Evolutionary conservation across 2,329 filamentous ascomycete genomes (phyloP).

Genomic region (Colletotrichum cordylinicola): DNA sequence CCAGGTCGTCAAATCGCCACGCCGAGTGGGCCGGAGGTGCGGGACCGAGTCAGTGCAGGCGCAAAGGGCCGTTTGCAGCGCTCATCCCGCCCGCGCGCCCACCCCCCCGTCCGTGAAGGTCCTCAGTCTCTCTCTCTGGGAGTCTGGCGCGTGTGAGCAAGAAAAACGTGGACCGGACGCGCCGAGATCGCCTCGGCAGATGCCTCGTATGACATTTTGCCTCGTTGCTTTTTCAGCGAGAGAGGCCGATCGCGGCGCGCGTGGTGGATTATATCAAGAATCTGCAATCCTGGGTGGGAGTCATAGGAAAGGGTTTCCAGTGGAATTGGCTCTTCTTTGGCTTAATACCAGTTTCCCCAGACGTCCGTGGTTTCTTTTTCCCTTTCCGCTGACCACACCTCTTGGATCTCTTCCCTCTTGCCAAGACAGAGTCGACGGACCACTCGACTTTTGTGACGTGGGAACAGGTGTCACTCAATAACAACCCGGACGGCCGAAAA

Average conservation of each 20-base stretch:
- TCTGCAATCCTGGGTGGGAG: neutral
- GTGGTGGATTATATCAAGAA: conserved; percentile 18
- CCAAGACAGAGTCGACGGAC: neutral
- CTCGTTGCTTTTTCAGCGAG: neutral
- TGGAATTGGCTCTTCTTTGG: neutral
- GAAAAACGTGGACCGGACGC: conserved; percentile 1
- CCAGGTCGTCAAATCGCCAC: conserved; percentile 13
- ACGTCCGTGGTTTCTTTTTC: neutral
- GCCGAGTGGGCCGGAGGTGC: conserved; percentile 10
- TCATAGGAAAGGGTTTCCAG: neutral
- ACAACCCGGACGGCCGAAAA: neutral
- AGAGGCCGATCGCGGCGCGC: conserved; percentile 18
- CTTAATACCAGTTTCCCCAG: neutral
- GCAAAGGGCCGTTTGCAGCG: neutral
- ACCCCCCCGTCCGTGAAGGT: neutral
- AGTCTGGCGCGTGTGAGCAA: neutral
- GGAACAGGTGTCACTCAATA: neutral
- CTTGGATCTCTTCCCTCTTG: neutral
- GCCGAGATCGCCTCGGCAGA: conserved; percentile 18
- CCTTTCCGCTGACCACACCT: neutral
- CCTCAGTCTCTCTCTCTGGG: neutral
- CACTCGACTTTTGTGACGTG: neutral
- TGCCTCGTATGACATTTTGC: conserved; percentile 15
- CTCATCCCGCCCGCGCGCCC: neutral
- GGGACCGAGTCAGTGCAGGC: conserved; percentile 14